phyloP scores from a whole-genome alignment of 169 alveolate species.

The Cryptosporidium ryanae region DNA sequence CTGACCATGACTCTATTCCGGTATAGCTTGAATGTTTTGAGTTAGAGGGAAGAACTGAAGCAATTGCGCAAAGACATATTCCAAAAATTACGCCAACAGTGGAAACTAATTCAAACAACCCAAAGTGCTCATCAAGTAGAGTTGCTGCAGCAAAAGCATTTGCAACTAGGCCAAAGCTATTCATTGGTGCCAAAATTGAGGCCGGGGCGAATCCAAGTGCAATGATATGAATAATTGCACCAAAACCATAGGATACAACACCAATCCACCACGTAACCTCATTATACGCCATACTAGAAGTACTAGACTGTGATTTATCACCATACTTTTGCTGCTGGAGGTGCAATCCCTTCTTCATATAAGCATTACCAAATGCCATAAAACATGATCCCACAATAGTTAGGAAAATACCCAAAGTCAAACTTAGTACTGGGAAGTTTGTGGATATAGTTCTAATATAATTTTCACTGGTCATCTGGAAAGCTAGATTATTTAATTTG shows the following conservation, averaged over 20 bases:
- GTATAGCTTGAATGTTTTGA: conserved; percentile 70
- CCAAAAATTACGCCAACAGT: conserved; percentile 85
- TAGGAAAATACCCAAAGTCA: conserved; percentile 81
- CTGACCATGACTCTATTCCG: conserved; percentile 84
- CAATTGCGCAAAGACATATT: conserved; percentile 84
- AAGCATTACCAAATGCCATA: conserved; percentile 86
- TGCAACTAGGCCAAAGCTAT: conserved; percentile 85
- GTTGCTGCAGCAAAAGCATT: conserved; percentile 87
- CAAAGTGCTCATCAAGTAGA: conserved; percentile 83
- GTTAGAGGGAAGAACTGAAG: conserved; percentile 81
- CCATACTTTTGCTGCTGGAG: conserved; percentile 77
- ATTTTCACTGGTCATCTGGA: not conserved
- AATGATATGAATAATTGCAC: conserved; percentile 83
- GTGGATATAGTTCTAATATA: conserved; percentile 1
- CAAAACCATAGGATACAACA: conserved; percentile 81
- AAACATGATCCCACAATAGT: conserved; percentile 84
- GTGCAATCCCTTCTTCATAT: conserved; percentile 84
- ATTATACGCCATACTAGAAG: conserved; percentile 71
- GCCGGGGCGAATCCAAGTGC: conserved; percentile 89
- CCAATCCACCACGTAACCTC: conserved; percentile 85
- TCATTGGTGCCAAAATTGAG: conserved; percentile 86
- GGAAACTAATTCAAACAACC: conserved; percentile 82
- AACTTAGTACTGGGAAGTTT: conserved; percentile 76
- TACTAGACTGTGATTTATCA: not conserved
- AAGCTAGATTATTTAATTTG: not conserved